Evolutionary conservation across 345 rosid genomes (phyloP).

Genomic region (Eucalyptus albens): DNA sequence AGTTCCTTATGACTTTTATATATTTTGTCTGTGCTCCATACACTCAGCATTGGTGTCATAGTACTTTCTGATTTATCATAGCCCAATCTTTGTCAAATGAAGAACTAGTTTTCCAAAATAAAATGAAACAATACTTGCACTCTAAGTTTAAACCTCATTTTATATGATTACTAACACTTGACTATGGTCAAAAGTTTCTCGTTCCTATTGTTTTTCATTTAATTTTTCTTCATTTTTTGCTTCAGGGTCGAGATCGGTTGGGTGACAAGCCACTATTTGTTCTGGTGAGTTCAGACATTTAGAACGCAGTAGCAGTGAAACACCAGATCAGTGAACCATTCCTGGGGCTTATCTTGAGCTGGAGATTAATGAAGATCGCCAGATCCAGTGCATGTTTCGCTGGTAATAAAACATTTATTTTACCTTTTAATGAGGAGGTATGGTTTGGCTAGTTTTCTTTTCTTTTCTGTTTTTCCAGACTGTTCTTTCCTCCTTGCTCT

Average conservation of each 20-base stretch:
- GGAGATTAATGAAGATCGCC: background rate
- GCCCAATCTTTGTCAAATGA: background rate
- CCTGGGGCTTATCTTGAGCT: background rate
- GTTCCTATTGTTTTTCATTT: background rate
- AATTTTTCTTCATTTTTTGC: background rate
- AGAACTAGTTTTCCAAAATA: background rate
- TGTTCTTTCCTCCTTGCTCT: background rate
- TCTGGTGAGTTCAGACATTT: slow-evolving; percentile 42
- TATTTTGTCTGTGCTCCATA: background rate
- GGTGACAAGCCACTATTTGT: slow-evolving; percentile 75
- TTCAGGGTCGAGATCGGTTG: slow-evolving; percentile 70
- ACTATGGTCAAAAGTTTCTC: background rate
- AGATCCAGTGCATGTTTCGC: background rate
- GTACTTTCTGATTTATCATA: background rate
- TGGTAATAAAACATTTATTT: background rate
- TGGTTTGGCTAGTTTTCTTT: background rate
- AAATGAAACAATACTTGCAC: background rate
- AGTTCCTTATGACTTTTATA: background rate
- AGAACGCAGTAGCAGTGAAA: background rate
- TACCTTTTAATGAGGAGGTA: background rate
- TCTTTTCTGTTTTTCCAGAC: background rate
- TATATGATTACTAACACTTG: background rate
- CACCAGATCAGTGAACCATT: background rate
- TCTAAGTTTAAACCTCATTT: background rate
- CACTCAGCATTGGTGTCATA: background rate